Evolutionary conservation across 345 rosid species (phyloP), one percentile per base, ranked within the genome.

Genomic region (Syzygium oleosum): DNA sequence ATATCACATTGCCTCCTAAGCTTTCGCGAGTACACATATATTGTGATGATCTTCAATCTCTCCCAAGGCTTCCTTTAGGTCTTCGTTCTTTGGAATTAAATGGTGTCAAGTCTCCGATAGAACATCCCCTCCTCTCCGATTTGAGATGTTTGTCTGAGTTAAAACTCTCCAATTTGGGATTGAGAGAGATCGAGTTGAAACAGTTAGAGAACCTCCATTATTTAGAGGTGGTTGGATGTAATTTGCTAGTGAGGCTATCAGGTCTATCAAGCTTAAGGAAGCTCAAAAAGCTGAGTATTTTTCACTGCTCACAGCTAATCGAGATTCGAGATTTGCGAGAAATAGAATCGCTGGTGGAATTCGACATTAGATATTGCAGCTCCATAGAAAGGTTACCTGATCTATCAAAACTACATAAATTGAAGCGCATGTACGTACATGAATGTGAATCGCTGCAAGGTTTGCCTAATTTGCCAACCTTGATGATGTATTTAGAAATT

Each of bases 181-280:
- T 61, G 68, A 61, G 2, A 61, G 68, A 61, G 17, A 61, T 61
- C 34, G 68, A 61, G 17, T 61, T 61, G 12, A 1, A n/a, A 27
- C 17, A 27, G 16, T 5, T 61, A 12, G 68, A 27, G 16, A 27
- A 61, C 12, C 34, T 61, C 68, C 17, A 5, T 12, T 0, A 7
- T n/a, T 61, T 61, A n/a, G 4, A 5, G 2, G 68, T 61, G 17
- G 1, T 1, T 0, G 0, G 16, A 2, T 61, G 73, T n/a, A 1
- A 61, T 1, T 61, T 34, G 34, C 34, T 61, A 9, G 73, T 61
- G 34, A 61, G 8, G 17, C 2, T 61, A n/a, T n/a, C 9, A 0
- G 9, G 73, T 0, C 9, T 61, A 61, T n/a, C 34, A 61, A 61
- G 73, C 17, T 13, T n/a, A n/a, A 9, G 73, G 34, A n/a, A n/a